phyloP scores from a whole-genome alignment of 495 filamentous ascomycete species.

The Penicillium psychrofluorescens region DNA sequence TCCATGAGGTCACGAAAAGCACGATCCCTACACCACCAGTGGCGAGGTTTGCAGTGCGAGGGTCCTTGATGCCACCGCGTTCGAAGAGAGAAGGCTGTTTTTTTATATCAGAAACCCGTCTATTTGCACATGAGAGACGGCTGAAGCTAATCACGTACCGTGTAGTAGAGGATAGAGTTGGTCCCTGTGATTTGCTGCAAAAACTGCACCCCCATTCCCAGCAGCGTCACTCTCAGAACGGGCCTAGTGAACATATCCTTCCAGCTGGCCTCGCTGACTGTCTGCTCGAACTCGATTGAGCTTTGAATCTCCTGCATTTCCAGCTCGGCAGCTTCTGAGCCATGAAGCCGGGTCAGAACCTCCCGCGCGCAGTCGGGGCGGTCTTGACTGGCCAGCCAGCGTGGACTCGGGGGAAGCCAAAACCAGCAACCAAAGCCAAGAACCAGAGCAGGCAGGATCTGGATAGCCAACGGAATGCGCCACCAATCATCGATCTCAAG shows the following conservation, averaged over 20 bases:
- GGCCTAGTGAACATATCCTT: conserved; percentile 51
- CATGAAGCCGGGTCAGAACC: conserved; percentile 59
- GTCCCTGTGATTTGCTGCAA: conserved; percentile 33
- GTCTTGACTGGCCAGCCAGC: conserved; percentile 64
- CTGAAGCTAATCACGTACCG: not conserved
- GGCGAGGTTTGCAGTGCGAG: conserved; percentile 11
- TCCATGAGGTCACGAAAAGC: conserved; percentile 14
- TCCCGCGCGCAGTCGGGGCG: conserved; percentile 59
- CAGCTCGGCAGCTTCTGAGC: conserved; percentile 47
- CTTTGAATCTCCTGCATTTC: conserved; percentile 75
- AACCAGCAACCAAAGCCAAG: conserved; percentile 60
- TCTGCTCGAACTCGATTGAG: conserved; percentile 67
- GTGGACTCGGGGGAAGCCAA: conserved; percentile 65
- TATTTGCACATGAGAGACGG: not conserved
- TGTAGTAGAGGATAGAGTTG: conserved; percentile 27
- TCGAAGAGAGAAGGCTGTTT: conserved; percentile 12
- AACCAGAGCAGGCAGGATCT: conserved; percentile 50
- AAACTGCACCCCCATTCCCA: conserved; percentile 28
- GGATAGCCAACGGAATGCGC: conserved; percentile 57
- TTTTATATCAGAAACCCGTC: not conserved
- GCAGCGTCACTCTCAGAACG: conserved; percentile 16
- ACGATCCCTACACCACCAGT: conserved; percentile 15
- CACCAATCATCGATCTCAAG: conserved; percentile 54
- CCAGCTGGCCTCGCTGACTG: conserved; percentile 59
- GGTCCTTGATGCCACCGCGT: conserved; percentile 13